Evolutionary conservation across 805 yeast genomes (phyloP), one percentile per base, ranked within the genome.

Genomic region (Pichia exigua): DNA sequence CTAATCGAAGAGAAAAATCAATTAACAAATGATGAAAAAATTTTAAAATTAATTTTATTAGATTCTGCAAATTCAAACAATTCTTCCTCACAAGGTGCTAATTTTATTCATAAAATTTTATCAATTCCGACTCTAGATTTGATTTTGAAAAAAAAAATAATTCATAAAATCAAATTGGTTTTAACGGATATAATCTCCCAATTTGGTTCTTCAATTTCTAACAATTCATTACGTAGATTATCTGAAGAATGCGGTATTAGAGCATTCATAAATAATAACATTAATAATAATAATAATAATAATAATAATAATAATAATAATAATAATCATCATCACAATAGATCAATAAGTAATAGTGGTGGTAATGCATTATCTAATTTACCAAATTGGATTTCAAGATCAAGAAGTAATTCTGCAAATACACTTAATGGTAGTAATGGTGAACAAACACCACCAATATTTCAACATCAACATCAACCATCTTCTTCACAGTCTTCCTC

Each of bases 201-300:
- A 48, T 85, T 82, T 64, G 81, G 86, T 24, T 76, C 39, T 17
- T 35, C 87, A 52, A 78, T 82, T 6, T 69, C 89, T 50, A 68
- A 81, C 45, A 85, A 84, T 46, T 87, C 85, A 38, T 87, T 88
- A 67, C 87, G 87, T 63, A 81, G 95, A 57, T 73, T 94, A 52
- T 78, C 91, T 77, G 98, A 92, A 59, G 98, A 92, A 66, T 92
- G 90, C 55, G 97, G 97, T 3, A 71, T 91, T 48, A 69, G 66
- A 45, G 54, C 54, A 3, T 45, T 40, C 60, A 60, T 40, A 32
- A 45, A 43, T 42, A 27, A 21, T n/a, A 49, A 24, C 7, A 24
- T 5, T 42, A 41, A 43, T 42, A 27, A 21, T n/a, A 49, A 45
- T 63, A 64, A 18, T 55, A 63, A 45, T 59, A 63, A 43, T 42